A percentile compares a stretch with the other conserved stretches of the same genome.
These are phyloP conservation scores for Rhodotorula sp. DNA, from an alignment of 1,284 basidiomycete species.

Conservation along the genomic window DNA sequence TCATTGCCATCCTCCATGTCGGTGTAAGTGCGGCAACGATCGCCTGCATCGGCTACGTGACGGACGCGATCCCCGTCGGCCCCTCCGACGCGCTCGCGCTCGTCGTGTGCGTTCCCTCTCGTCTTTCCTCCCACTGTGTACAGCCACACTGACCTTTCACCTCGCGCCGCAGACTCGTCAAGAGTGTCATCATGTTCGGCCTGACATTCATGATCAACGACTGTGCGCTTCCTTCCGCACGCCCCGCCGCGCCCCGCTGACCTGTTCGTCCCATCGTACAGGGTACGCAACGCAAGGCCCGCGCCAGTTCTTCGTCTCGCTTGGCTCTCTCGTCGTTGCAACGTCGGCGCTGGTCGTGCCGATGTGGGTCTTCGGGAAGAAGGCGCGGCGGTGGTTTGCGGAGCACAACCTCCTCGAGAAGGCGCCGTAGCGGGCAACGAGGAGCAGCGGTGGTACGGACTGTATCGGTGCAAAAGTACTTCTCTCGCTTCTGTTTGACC, in stretches of 20 bases:
- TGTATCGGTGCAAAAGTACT: too few species aligned
- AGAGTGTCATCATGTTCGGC: constrained; percentile 57
- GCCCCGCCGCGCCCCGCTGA: too few species aligned
- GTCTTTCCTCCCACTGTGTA: too few species aligned
- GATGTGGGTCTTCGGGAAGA: constrained; percentile 12
- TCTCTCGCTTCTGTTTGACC: too few species aligned
- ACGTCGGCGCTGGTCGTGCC: constrained; percentile 10
- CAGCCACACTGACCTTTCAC: not conserved
- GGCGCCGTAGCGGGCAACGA: too few species aligned
- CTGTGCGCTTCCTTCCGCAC: constrained; percentile 50
- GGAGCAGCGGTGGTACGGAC: too few species aligned
- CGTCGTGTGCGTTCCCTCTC: not conserved
- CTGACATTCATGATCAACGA: constrained; percentile 58
- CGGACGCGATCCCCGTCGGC: not conserved
- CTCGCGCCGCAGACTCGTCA: constrained; percentile 45
- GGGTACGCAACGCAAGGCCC: constrained; percentile 55
- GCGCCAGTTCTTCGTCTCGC: constrained; percentile 53
- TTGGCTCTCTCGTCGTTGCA: constrained; percentile 20
- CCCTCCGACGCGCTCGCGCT: constrained; percentile 9
- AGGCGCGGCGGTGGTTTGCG: constrained; percentile 3
- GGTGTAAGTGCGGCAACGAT: constrained; percentile 15
- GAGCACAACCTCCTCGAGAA: not conserved
- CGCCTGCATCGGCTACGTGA: constrained; percentile 15
- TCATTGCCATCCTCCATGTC: constrained; percentile 18
- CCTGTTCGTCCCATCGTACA: constrained; percentile 46